Percentiles rank a stretch among this genome's conserved stretches.
phyloP scores from a whole-genome alignment of 768 basidiomycete genomes.

The Rhodotorula babjevae region DNA sequence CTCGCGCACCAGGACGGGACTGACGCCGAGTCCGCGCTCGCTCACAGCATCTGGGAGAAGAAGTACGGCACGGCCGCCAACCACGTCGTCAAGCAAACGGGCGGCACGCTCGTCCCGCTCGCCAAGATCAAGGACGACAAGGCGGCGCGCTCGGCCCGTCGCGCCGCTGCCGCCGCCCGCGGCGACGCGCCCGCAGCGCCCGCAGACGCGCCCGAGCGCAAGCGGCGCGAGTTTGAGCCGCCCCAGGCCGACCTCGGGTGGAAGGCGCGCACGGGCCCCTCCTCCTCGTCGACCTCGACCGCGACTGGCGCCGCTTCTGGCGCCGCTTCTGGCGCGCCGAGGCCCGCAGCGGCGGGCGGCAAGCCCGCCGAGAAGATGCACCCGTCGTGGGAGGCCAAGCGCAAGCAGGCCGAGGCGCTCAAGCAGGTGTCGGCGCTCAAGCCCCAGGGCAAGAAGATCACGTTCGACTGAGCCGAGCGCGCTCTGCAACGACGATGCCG shows the following conservation, averaged over 20 bases:
- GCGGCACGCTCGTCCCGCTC: slow-evolving; percentile 42
- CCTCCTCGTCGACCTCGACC: too few relatives aligned
- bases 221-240: slow-evolving; percentile 9
- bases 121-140: slow-evolving; percentile 36
- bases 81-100: slow-evolving; percentile 64
- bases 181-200: background rate
- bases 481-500: background rate
- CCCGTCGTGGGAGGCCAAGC: slow-evolving; percentile 96
- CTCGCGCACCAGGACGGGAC: too few relatives aligned
- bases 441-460: slow-evolving; percentile 79
- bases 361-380: slow-evolving; percentile 58
- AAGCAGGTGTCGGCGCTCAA: slow-evolving; percentile 57
- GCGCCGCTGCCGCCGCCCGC: slow-evolving; percentile 12
- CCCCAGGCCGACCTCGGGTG: slow-evolving; percentile 10
- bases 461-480: slow-evolving; percentile 49
- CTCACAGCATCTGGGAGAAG: slow-evolving; percentile 88
- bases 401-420: slow-evolving; percentile 58
- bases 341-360: slow-evolving; percentile 15
- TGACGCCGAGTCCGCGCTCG: background rate
- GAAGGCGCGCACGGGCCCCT: background rate
- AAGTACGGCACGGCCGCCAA: slow-evolving; percentile 88
- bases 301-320: too few relatives aligned
- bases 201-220: background rate
- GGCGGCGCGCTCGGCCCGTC: slow-evolving; percentile 12
- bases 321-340: background rate